Evolutionary conservation across 441 rosid genomes (phyloP), one percentile per base, ranked within the genome.

Genomic region (Jatropha multifida): DNA sequence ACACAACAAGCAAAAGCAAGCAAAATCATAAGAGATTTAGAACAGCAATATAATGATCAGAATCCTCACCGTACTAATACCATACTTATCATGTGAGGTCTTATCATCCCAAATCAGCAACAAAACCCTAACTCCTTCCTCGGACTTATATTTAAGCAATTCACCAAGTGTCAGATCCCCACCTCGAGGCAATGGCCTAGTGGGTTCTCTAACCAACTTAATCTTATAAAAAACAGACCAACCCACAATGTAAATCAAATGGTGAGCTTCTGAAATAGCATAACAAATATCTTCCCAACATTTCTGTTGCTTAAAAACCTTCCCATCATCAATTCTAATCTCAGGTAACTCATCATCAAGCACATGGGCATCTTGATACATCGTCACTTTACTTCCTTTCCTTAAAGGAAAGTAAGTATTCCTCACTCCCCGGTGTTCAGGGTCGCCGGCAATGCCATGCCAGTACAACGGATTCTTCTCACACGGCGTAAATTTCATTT

Each of bases 201-300:
- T 87, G 5, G 86, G 89, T 82, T 94, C 99, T 67, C 99, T 86
- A 65, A 89, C 76, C 7, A 94, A 84, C 89, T 83, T 91, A 68
- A 93, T 78, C 87, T 90, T 91, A 18, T 90, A 80, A 42, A 85
- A 93, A 37, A 94, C 90, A 27, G 99, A 94, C 99, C 99, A 94
- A 6, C 99, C 99, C 32, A 80, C 93, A 13, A 94, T 71, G 81
- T 94, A 94, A 56, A 94, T 81, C 91, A 94, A 10, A 81, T 93
- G 97, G 64, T 93, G 98, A 82, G 99, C 99, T 77, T 94, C 98
- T 0, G 86, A 86, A 3, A 94, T 79, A 0, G 98, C 94, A 78
- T 84, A 71, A 62, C 97, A 93, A 37, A 94, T 88, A 78, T 94
- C 99, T 78, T 91, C 97, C 99, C 99, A 94, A 70, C 99, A 94